Conservation (phyloP, 78 protist species). For the Chrysochromulina tobinii region DNA sequence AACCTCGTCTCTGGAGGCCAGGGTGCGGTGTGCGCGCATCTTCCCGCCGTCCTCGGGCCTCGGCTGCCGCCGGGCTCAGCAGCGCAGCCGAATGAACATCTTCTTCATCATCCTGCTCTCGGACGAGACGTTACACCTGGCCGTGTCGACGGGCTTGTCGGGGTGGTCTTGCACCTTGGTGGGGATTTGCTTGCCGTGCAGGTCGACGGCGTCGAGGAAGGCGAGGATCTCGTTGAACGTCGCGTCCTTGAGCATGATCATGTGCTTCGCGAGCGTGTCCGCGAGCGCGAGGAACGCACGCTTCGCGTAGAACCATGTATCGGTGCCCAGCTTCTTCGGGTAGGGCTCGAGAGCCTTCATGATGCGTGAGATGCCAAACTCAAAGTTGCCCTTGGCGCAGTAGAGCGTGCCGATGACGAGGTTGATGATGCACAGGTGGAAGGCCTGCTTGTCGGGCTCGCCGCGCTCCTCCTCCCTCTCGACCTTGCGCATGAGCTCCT, state of each 20-base stretch:
- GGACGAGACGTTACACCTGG: conserved; percentile 43
- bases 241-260: conserved; percentile 38
- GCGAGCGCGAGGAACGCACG: conserved; percentile 67
- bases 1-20: no score
- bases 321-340: conserved; percentile 60
- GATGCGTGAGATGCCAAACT: conserved; percentile 74
- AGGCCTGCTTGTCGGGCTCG: conserved; percentile 61
- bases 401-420: conserved; percentile 88
- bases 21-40: no score
- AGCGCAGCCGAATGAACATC: not conserved
- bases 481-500: conserved; percentile 66
- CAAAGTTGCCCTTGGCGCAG: conserved; percentile 75
- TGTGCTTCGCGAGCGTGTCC: conserved; percentile 78
- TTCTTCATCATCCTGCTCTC: conserved; percentile 61
- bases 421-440: conserved; percentile 79
- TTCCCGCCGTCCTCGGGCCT: no score
- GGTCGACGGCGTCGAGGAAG: conserved; percentile 66
- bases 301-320: conserved; percentile 88
- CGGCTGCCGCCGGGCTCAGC: not conserved
- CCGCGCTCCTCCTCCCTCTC: conserved; percentile 72
- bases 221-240: conserved; percentile 56
- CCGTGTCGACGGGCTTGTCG: not conserved
- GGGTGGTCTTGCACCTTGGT: conserved; percentile 46
- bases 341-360: conserved; percentile 79
- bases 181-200: conserved; percentile 59